Percentiles rank a stretch among this genome's conserved stretches.
phyloP scores from a whole-genome alignment of 2,329 filamentous ascomycete species.

The Didymella lethalis region DNA sequence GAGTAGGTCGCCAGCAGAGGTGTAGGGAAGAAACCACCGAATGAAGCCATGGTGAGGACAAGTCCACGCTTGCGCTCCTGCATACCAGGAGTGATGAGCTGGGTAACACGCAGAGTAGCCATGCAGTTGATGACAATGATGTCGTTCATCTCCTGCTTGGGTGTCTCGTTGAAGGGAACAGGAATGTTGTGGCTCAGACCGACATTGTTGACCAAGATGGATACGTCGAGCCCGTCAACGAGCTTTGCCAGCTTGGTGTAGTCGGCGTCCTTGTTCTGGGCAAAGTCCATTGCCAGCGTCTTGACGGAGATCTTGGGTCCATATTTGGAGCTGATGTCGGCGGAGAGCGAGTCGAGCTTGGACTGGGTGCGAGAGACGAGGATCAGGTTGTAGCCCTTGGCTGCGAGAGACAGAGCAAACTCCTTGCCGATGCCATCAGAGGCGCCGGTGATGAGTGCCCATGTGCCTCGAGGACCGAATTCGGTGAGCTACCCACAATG shows the following conservation, averaged over 20 bases:
- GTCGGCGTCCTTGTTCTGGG: conserved; percentile 78
- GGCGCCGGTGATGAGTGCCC: conserved; percentile 93
- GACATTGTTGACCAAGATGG: conserved; percentile 95
- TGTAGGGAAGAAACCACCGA: conserved; percentile 90
- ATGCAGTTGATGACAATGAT: conserved; percentile 97
- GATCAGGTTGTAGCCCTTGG: conserved; percentile 91
- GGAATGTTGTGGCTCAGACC: conserved; percentile 94
- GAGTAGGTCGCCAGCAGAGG: conserved; percentile 95
- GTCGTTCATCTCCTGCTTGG: conserved; percentile 79
- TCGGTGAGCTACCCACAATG: conserved; percentile 69
- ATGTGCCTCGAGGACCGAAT: conserved; percentile 90
- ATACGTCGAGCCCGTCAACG: conserved; percentile 77
- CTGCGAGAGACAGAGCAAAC: conserved; percentile 87
- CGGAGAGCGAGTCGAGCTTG: conserved; percentile 80
- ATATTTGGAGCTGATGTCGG: conserved; percentile 77
- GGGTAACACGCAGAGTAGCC: conserved; percentile 87
- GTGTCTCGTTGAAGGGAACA: conserved; percentile 83
- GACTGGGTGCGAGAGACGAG: conserved; percentile 95
- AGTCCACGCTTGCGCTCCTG: conserved; percentile 83
- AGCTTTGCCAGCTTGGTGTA: conserved; percentile 76
- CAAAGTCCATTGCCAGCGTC: conserved; percentile 90
- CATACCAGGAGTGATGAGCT: conserved; percentile 85
- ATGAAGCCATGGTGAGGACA: conserved; percentile 96
- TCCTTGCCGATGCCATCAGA: conserved; percentile 98
- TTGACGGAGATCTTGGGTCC: conserved; percentile 72